Base-by-base conservation (phyloP, 768 basidiomycete species). In the Boletus tylopilopsis region DNA sequence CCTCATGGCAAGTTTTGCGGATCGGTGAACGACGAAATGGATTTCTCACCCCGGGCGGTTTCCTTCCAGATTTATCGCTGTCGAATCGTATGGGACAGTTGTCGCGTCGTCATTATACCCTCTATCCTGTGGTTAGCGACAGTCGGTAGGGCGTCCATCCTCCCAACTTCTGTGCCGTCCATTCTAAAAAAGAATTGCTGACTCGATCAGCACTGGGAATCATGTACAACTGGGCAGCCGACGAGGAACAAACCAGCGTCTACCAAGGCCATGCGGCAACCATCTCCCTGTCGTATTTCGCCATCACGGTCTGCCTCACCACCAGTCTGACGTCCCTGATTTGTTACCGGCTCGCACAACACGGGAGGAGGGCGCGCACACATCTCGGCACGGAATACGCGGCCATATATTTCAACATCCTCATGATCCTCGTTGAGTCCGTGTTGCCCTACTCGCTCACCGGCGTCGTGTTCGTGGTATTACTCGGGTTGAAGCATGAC, bases 1-100 rank as follows among this genome's bases (percentile, higher is more conserved):
- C 2, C 19, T 50, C 1, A 48, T 56, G 55, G 53, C 50, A 45
- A 61, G 53, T 30, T 13, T 30, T 5, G 37, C n/a, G n/a, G n/a
- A n/a, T 38, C 22, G 15, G 15, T 23, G 37, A 5, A 23, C 5
- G 37, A 22, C 11, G 12, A 37, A 37, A 29, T 12, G 10, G 29
- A 40, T n/a, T n/a, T n/a, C n/a, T n/a, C n/a, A n/a, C 3, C 6
- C 30, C 42, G 2, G 29, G 13, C 11, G 5, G 0, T 2, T 16
- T 34, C 32, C 1, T 21, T 68, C 21, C 34, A 73, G 72, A 56
- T 73, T 12, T 66, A 70, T 50, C 72, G 71, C 18, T 69, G 69
- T 47, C 66, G 52, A 18, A 53, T 69, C 24, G 51, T 73, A 10
- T 74, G 70, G 71, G 12, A 30, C 29, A 12, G 11, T 13, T 13